These are phyloP conservation scores for Saccharomycopsis sp. DNA, from an alignment of 805 yeast species.

Conservation along the genomic window DNA sequence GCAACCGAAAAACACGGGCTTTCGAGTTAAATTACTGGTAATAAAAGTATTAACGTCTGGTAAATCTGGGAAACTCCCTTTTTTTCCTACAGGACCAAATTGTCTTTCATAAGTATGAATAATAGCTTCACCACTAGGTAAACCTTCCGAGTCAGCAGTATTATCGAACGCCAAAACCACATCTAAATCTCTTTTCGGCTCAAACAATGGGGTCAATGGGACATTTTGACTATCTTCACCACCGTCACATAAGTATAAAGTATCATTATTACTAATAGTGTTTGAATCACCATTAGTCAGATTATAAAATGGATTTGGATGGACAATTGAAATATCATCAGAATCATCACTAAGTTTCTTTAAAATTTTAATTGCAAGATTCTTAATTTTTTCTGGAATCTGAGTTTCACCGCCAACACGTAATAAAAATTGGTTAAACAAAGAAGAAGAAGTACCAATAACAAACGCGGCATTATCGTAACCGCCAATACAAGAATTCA, in stretches of 20 bases:
- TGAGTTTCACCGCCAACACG: constrained; percentile 47
- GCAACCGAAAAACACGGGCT: constrained; percentile 82
- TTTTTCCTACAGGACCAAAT: constrained; percentile 43
- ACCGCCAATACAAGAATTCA: constrained; percentile 58
- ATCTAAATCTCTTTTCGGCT: constrained; percentile 47
- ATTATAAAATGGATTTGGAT: constrained; percentile 8
- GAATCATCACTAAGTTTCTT: background rate
- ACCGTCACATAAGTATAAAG: constrained; percentile 45
- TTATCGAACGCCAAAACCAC: constrained; percentile 47
- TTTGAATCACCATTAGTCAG: background rate
- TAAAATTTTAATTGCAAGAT: background rate
- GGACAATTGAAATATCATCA: constrained; percentile 2
- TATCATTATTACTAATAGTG: background rate
- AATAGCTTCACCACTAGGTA: constrained; percentile 65
- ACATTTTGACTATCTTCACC: constrained; percentile 55
- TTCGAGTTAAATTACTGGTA: constrained; percentile 50
- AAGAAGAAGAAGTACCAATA: constrained; percentile 74
- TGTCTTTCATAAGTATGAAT: constrained; percentile 52
- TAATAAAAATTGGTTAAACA: constrained; percentile 51
- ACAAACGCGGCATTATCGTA: constrained; percentile 76
- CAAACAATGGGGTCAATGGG: constrained; percentile 49
- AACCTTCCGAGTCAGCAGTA: constrained; percentile 37
- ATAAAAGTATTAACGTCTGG: constrained; percentile 62
- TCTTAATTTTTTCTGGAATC: constrained; percentile 18
- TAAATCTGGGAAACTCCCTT: constrained; percentile 69